Conservation (phyloP, 352 stramenopile species). For the Globisporangium yorkense region DNA sequence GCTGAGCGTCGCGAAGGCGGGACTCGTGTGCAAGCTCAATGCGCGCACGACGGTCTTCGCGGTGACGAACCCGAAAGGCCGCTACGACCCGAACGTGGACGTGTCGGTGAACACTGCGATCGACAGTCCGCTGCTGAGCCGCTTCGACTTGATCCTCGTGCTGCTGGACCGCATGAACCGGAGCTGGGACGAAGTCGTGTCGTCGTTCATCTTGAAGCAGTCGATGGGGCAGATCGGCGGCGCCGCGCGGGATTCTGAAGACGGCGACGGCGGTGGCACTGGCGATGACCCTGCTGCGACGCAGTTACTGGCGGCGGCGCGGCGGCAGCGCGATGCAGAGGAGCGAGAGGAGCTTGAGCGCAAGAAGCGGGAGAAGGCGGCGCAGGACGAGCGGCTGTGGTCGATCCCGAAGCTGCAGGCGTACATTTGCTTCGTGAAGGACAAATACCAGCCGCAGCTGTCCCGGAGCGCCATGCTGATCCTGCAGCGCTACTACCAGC, state of each 20-base stretch:
- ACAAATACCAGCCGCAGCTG: constrained; percentile 82
- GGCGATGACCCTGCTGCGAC: no score
- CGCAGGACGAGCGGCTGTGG: constrained; percentile 40
- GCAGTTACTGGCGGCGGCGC: no score
- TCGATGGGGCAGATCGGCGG: constrained; percentile 21
- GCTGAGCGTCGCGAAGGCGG: constrained; percentile 95
- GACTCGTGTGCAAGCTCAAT: constrained; percentile 96
- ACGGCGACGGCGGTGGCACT: no score
- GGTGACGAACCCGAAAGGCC: constrained; percentile 92
- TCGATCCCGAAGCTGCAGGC: constrained; percentile 87
- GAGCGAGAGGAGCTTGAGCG: background rate
- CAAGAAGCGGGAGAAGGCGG: constrained; percentile 10
- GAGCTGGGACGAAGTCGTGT: constrained; percentile 93
- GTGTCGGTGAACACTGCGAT: constrained; percentile 95
- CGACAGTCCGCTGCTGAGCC: constrained; percentile 91
- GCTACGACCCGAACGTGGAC: constrained; percentile 81
- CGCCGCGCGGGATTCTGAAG: no score
- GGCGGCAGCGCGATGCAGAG: no score
- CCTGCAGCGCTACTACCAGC: constrained; percentile 90
- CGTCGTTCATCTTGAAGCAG: constrained; percentile 92
- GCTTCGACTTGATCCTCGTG: constrained; percentile 97
- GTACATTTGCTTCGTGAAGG: constrained; percentile 91
- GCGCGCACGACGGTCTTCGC: constrained; percentile 94
- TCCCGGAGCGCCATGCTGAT: constrained; percentile 77
- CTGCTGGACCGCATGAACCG: constrained; percentile 87